Conservation (phyloP, 2,329 filamentous ascomycete genomes). For the Colletotrichum liriopes region DNA sequence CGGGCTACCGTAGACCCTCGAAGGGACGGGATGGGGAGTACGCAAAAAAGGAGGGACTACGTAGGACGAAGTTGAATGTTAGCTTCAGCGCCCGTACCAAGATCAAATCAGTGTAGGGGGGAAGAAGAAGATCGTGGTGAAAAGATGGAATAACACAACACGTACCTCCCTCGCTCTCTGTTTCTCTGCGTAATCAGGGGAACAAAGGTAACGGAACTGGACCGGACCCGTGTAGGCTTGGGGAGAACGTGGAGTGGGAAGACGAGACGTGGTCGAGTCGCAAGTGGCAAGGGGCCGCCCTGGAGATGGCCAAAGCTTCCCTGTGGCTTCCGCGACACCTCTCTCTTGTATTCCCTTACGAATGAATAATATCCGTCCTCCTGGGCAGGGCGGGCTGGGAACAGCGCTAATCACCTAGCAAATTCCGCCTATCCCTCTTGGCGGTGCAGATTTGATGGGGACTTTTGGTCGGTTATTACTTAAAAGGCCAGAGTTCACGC, state of each 20-base stretch:
- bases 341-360: not conserved
- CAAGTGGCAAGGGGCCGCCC: slow-evolving; percentile 40
- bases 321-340: slow-evolving; percentile 5
- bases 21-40: slow-evolving; percentile 16
- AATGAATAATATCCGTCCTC: not conserved
- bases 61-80: slow-evolving; percentile 10
- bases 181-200: slow-evolving; percentile 22
- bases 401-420: slow-evolving; percentile 1
- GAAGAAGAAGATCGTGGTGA: not conserved
- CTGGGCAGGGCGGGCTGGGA: not conserved
- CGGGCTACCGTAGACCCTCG: slow-evolving; percentile 43
- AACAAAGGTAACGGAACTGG: slow-evolving; percentile 30
- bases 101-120: slow-evolving; percentile 1
- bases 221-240: slow-evolving; percentile 29
- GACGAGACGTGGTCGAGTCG: slow-evolving; percentile 42
- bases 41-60: slow-evolving; percentile 13
- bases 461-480: slow-evolving; percentile 12
- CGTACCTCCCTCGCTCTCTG: slow-evolving; percentile 23
- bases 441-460: slow-evolving; percentile 16
- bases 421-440: slow-evolving; percentile 20
- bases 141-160: slow-evolving; percentile 8
- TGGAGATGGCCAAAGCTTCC: slow-evolving; percentile 42
- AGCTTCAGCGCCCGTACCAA: slow-evolving; percentile 22
- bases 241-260: slow-evolving; percentile 19
- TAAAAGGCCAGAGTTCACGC: slow-evolving; percentile 34